These are phyloP conservation scores for Mortierella claussenii DNA, from an alignment of 192 early-diverging fungal species.

Conservation along the genomic window DNA sequence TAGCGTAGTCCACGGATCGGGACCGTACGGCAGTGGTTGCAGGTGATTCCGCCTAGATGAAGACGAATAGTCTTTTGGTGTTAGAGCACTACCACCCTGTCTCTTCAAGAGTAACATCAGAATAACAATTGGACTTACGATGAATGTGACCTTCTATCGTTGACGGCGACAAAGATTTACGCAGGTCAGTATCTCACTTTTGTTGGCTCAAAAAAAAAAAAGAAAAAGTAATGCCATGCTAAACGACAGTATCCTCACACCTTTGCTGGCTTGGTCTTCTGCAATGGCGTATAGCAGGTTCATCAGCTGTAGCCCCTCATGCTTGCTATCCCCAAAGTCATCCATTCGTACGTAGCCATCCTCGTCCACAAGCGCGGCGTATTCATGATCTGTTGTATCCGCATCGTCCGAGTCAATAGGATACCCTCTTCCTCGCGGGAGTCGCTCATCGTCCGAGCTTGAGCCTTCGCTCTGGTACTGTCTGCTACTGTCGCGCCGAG, in stretches of 20 bases:
- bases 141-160: constrained; percentile 64
- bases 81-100: constrained; percentile 6
- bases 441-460: constrained; percentile 24
- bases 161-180: background rate
- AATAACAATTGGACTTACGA: constrained; percentile 50
- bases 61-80: background rate
- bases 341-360: constrained; percentile 58
- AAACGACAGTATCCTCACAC: too few relatives aligned
- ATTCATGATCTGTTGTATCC: constrained; percentile 27
- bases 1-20: constrained; percentile 93
- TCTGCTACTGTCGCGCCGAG: constrained; percentile 24
- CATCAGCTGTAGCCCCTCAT: constrained; percentile 77
- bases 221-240: background rate
- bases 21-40: constrained; percentile 87
- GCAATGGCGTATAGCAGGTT: constrained; percentile 85
- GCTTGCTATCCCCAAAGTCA: constrained; percentile 53
- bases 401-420: constrained; percentile 23
- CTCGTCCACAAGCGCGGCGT: constrained; percentile 37
- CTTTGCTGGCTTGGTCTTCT: constrained; percentile 87
- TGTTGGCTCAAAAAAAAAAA: background rate
- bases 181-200: background rate
- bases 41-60: constrained; percentile 83
- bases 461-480: constrained; percentile 24
- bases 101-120: constrained; percentile 60
- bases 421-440: background rate